These are phyloP conservation scores for Ammopiptanthus mongolicus DNA, from an alignment of 306 rosid genomes.

Conservation along the genomic window DNA sequence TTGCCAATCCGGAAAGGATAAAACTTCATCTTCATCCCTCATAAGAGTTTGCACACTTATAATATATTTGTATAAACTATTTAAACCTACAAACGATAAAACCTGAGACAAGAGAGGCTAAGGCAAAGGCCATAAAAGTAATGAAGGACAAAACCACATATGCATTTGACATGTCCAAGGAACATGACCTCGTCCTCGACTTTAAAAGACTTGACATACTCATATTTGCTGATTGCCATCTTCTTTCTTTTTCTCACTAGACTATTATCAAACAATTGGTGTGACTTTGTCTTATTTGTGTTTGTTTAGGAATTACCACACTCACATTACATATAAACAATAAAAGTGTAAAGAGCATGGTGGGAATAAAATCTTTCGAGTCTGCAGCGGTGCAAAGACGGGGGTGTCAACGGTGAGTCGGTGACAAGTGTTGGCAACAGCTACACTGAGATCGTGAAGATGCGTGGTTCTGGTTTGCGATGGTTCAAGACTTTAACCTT, in stretches of 20 bases:
- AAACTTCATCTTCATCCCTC: background rate
- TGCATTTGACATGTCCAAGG: slow-evolving; percentile 61
- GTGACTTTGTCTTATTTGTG: no score
- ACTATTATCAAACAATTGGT: background rate
- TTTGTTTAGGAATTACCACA: no score
- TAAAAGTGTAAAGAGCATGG: no score
- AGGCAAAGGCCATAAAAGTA: slow-evolving; percentile 72
- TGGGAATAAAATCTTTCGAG: no score
- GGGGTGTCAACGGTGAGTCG: no score
- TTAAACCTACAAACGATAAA: slow-evolving; percentile 45
- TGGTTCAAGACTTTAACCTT: no score
- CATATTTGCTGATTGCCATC: slow-evolving; percentile 79
- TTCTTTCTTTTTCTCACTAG: background rate
- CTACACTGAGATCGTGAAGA: no score
- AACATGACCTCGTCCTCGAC: slow-evolving; percentile 71
- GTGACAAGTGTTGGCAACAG: no score
- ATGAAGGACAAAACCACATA: slow-evolving; percentile 66
- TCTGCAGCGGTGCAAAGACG: no score
- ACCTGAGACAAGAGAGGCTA: slow-evolving; percentile 68
- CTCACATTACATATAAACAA: no score
- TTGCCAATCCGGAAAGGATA: background rate
- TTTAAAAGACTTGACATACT: no score
- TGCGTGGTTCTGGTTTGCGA: no score
- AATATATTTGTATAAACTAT: slow-evolving; percentile 23
- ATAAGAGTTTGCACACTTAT: background rate